These are phyloP conservation scores for Harrya chromipes DNA, from an alignment of 768 basidiomycete genomes.

Conservation along the genomic window DNA sequence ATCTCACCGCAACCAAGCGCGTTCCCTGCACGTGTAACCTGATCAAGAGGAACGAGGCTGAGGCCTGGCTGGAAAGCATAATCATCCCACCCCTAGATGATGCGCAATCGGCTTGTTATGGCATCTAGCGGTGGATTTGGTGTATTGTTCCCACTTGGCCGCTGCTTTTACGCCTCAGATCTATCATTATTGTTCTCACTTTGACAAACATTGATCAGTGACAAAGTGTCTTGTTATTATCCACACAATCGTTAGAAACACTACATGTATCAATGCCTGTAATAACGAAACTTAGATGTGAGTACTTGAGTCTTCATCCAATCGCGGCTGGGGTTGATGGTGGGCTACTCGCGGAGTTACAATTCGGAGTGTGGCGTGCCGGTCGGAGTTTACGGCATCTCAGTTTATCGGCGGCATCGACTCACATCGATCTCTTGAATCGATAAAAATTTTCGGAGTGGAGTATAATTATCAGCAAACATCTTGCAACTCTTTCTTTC, in stretches of 20 bases:
- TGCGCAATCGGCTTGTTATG: constrained; percentile 1
- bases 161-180: constrained; percentile 8
- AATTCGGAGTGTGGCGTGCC: constrained; percentile 24
- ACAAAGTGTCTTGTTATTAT: constrained; percentile 6
- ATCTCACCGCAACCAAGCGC: constrained; percentile 29
- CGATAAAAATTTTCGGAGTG: constrained; percentile 60
- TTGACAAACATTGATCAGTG: constrained; percentile 10
- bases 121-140: constrained; percentile 12
- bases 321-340: too few relatives aligned
- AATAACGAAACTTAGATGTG: neutral
- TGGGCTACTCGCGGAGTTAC: constrained; percentile 6
- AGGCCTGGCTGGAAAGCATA: constrained; percentile 4
- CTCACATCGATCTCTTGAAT: constrained; percentile 63
- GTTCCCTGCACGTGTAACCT: constrained; percentile 29
- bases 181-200: constrained; percentile 7
- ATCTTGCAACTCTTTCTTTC: constrained; percentile 34
- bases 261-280: constrained; percentile 12
- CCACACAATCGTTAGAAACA: constrained; percentile 1
- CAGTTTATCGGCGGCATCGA: constrained; percentile 44
- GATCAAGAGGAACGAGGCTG: constrained; percentile 17
- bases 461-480: constrained; percentile 62
- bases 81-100: constrained; percentile 1
- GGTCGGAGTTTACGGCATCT: constrained; percentile 44
- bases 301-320: too few relatives aligned
- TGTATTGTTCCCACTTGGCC: constrained; percentile 4